Conservation (phyloP, 495 filamentous ascomycete species). For the Aspergillus nanangensis region DNA sequence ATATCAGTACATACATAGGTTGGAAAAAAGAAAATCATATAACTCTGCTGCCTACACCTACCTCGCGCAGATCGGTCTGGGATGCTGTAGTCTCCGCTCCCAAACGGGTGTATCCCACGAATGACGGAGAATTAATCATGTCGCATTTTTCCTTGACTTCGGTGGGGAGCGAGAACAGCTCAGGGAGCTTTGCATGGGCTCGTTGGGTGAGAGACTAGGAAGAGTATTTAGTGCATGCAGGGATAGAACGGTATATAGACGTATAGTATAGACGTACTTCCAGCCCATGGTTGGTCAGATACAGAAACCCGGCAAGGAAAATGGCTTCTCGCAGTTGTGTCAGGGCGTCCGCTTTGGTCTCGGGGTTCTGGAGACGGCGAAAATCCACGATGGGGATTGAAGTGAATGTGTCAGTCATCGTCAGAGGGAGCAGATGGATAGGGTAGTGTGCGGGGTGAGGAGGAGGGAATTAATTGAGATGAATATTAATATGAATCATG, state of each 20-base stretch:
- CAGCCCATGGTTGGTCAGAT: slow-evolving; percentile 82
- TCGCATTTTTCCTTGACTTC: slow-evolving; percentile 77
- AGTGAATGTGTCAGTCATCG: not conserved
- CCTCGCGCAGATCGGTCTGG: slow-evolving; percentile 39
- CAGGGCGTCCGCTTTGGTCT: slow-evolving; percentile 72
- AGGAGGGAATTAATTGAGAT: too few species aligned
- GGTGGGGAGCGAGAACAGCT: slow-evolving; percentile 74
- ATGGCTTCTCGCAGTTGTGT: slow-evolving; percentile 69
- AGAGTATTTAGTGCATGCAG: too few species aligned
- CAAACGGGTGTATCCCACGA: slow-evolving; percentile 46
- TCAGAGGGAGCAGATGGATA: too few species aligned
- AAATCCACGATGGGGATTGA: slow-evolving; percentile 6
- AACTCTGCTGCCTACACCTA: slow-evolving; percentile 1
- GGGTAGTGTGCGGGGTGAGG: too few species aligned
- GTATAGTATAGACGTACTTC: slow-evolving; percentile 41
- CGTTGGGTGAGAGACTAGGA: slow-evolving; percentile 59
- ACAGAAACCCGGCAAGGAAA: slow-evolving; percentile 87
- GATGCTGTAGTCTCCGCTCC: slow-evolving; percentile 45
- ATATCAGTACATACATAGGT: not conserved
- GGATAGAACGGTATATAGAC: too few species aligned
- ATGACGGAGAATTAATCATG: slow-evolving; percentile 75
- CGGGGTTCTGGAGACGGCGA: slow-evolving; percentile 56
- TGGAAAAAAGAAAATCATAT: not conserved
- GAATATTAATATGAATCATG: too few species aligned
- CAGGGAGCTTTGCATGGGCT: slow-evolving; percentile 65